These are phyloP conservation scores for Mrakia blollopis DNA, from an alignment of 768 basidiomycete genomes.

Conservation along the genomic window DNA sequence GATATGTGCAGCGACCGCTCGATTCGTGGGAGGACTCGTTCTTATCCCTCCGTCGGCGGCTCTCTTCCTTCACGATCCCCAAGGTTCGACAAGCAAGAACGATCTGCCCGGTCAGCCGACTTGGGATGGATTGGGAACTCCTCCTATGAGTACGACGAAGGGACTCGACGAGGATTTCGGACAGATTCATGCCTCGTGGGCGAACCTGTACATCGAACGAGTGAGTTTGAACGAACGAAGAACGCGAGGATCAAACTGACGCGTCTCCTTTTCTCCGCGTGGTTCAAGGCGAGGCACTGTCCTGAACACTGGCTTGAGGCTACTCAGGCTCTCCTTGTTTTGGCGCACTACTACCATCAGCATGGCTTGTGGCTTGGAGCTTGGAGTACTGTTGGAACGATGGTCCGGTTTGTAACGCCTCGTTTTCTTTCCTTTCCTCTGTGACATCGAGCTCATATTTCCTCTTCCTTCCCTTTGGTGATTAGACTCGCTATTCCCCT, in stretches of 20 bases:
- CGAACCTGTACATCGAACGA: neutral
- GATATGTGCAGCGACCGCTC: neutral
- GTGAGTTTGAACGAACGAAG: neutral
- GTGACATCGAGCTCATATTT: too few species aligned
- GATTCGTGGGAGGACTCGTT: neutral
- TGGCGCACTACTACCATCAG: neutral
- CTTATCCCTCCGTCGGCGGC: neutral
- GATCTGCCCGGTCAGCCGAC: neutral
- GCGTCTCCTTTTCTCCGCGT: neutral
- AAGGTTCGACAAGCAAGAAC: neutral
- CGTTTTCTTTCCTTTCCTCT: neutral
- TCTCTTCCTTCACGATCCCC: neutral
- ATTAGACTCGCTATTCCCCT: neutral
- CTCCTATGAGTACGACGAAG: neutral
- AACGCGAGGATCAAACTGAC: neutral
- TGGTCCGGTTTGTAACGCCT: neutral
- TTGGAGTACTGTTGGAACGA: neutral
- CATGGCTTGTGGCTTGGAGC: neutral
- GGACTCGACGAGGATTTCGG: slow-evolving; percentile 7
- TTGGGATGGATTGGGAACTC: neutral
- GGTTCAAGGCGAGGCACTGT: neutral
- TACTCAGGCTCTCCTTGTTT: neutral
- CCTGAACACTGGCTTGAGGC: neutral
- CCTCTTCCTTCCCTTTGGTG: neutral
- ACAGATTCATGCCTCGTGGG: neutral